Base-by-base conservation (phyloP, 2,329 filamentous ascomycete genomes). In the Kalmusia sp. region DNA sequence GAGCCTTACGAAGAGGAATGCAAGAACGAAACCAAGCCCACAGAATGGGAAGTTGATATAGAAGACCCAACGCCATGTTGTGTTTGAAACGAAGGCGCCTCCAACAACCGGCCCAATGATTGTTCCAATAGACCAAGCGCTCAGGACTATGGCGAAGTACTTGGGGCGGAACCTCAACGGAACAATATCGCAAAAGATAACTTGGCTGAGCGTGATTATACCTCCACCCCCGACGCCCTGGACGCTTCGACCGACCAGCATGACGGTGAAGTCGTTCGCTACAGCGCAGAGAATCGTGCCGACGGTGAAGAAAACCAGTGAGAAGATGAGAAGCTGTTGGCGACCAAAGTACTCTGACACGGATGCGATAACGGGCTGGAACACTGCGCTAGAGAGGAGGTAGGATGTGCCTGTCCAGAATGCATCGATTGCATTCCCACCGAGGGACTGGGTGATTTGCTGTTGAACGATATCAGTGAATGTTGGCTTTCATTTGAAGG, bases 361-460 rank as follows among this genome's bases (percentile, higher is more conserved):
- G 1, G 63, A 65, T 4, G 63, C 68, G 24, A 70, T 66, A 21
- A 75, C 72, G 34, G 84, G 85, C 61, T 87, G 82, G 35, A 84
- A 79, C 25, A 87, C 82, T 0, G 87, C 86, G 51, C 83, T 85
- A 3, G 86, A 84, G 4, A 91, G 80, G 4, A 91, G 76, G 59
- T 89, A 91, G 14, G 85, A 85, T 4, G 88, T 90, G 2, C 87
- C 88, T 11, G 86, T 82, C 88, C 87, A 91, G 64, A 90, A 90
- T 0, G 86, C 85, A 71, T 90, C 64, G 19, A 58, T 54, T 0
- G 68, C 58, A 22, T 58, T 60, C 9, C 67, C 66, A 22, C 62
- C 41, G n/a, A 72, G 56, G 3, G 57, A 54, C 14, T 53, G 51
- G 17, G 67, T 59, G 9, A 71, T 67, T 31, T 61, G 54, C 67